A percentile compares a stretch with the other conserved stretches of the same genome.
phyloP scores from a whole-genome alignment of 2,329 filamentous ascomycete genomes.

The Fusarium sp. region DNA sequence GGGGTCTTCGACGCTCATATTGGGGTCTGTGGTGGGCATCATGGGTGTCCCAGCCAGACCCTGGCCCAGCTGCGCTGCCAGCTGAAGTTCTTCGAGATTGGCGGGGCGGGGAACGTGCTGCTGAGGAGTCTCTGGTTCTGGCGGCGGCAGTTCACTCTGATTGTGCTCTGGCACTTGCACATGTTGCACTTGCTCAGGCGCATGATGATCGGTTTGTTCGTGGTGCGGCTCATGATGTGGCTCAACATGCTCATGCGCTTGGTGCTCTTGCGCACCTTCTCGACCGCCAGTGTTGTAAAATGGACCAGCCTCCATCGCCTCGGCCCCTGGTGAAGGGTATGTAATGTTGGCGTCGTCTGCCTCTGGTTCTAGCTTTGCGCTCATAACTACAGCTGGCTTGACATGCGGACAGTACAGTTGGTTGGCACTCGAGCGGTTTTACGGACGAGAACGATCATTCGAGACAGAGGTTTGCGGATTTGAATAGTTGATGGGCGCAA shows the following conservation, averaged over 20 bases:
- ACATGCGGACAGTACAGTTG: slow-evolving; percentile 9
- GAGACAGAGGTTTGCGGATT: slow-evolving; percentile 4
- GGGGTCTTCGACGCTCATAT: slow-evolving; percentile 57
- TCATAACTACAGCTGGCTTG: slow-evolving; percentile 41
- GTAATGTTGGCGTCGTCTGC: slow-evolving; percentile 53
- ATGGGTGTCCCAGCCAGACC: slow-evolving; percentile 61
- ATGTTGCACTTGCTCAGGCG: slow-evolving; percentile 44
- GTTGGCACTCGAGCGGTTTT: slow-evolving; percentile 14
- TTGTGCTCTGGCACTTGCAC: slow-evolving; percentile 46
- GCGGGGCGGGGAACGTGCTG: slow-evolving; percentile 56
- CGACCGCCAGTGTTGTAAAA: slow-evolving; percentile 57
- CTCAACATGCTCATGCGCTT: slow-evolving; percentile 43
- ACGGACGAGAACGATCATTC: slow-evolving; percentile 17
- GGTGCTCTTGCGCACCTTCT: slow-evolving; percentile 48
- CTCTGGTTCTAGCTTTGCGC: slow-evolving; percentile 50
- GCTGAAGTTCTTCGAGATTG: slow-evolving; percentile 66
- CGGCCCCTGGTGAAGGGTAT: slow-evolving; percentile 60
- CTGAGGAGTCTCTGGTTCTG: slow-evolving; percentile 53
- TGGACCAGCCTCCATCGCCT: slow-evolving; percentile 55
- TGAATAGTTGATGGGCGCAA: background rate
- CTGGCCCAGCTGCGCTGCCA: slow-evolving; percentile 68
- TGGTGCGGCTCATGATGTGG: slow-evolving; percentile 38
- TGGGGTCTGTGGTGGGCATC: slow-evolving; percentile 60
- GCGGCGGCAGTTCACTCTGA: slow-evolving; percentile 45
- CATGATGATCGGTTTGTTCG: slow-evolving; percentile 44